These are phyloP conservation scores for Umbelopsis vinacea DNA, from an alignment of 192 early-diverging fungal species.

Conservation along the genomic window DNA sequence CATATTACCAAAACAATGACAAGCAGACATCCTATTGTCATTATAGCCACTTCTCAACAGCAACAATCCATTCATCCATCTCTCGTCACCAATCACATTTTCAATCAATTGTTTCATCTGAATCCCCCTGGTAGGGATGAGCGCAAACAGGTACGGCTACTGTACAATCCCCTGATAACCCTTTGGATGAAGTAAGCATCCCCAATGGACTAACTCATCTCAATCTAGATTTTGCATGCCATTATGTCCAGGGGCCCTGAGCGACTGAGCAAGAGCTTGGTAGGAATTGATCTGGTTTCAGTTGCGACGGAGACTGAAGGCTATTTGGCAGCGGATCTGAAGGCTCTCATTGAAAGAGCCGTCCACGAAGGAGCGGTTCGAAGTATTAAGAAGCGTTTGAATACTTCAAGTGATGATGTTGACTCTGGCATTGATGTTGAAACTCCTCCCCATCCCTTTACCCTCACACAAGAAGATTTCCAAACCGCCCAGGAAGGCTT, in stretches of 20 bases:
- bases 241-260: constrained; percentile 62
- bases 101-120: constrained; percentile 66
- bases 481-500: constrained; percentile 75
- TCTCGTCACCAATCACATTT: constrained; percentile 61
- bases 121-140: constrained; percentile 65
- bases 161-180: constrained; percentile 28
- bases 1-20: constrained; percentile 54
- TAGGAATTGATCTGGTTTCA: constrained; percentile 69
- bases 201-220: neutral
- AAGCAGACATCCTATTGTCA: constrained; percentile 51
- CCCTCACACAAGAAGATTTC: constrained; percentile 70
- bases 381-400: constrained; percentile 45
- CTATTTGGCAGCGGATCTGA: constrained; percentile 81
- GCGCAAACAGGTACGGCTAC: constrained; percentile 59
- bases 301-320: constrained; percentile 87
- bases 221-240: constrained; percentile 68
- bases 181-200: neutral
- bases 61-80: constrained; percentile 63
- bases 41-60: constrained; percentile 71
- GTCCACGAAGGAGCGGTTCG: constrained; percentile 82
- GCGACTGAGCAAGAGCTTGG: constrained; percentile 49
- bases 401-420: neutral
- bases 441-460: constrained; percentile 10
- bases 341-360: constrained; percentile 76
- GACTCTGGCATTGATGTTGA: constrained; percentile 30